These are phyloP conservation scores for Pseudogymnoascus sp. DNA, from an alignment of 2,329 filamentous ascomycete species.

Conservation along the genomic window DNA sequence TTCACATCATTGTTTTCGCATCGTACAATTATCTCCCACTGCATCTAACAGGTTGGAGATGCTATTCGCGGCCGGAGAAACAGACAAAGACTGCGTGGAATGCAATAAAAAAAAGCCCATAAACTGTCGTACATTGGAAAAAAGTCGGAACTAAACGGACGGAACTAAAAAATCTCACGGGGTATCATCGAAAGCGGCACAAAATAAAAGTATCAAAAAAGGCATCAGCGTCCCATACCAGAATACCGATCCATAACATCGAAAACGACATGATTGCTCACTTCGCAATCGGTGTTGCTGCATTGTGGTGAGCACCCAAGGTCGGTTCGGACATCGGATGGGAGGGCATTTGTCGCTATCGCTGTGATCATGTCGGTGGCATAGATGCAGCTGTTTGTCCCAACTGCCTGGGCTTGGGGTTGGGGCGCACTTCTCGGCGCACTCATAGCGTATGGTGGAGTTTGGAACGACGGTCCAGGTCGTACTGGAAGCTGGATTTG, in stretches of 20 bases:
- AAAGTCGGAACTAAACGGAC: neutral
- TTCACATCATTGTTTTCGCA: neutral
- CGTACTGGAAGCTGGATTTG: slow-evolving; percentile 1
- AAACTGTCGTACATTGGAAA: neutral
- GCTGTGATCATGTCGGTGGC: slow-evolving; percentile 39
- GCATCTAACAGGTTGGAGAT: neutral
- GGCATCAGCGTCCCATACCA: slow-evolving; percentile 12
- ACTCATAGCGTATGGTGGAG: neutral
- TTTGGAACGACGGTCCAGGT: neutral
- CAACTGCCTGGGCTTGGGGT: neutral
- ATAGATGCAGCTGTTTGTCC: slow-evolving; percentile 28
- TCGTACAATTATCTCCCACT: neutral
- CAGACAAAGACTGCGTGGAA: slow-evolving; percentile 4
- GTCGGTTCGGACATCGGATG: slow-evolving; percentile 32
- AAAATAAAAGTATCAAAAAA: slow-evolving; percentile 1
- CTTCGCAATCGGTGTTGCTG: slow-evolving; percentile 32
- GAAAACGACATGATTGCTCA: slow-evolving; percentile 37
- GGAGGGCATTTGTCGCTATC: slow-evolving; percentile 33
- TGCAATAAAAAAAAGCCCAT: neutral
- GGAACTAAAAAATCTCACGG: neutral
- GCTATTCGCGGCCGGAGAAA: neutral
- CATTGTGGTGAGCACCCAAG: slow-evolving; percentile 31
- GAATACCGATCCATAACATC: slow-evolving; percentile 39
- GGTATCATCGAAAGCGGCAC: slow-evolving; percentile 3
- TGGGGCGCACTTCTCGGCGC: neutral